Conservation (phyloP, 495 filamentous ascomycete species). For the Penicillium desertorum region DNA sequence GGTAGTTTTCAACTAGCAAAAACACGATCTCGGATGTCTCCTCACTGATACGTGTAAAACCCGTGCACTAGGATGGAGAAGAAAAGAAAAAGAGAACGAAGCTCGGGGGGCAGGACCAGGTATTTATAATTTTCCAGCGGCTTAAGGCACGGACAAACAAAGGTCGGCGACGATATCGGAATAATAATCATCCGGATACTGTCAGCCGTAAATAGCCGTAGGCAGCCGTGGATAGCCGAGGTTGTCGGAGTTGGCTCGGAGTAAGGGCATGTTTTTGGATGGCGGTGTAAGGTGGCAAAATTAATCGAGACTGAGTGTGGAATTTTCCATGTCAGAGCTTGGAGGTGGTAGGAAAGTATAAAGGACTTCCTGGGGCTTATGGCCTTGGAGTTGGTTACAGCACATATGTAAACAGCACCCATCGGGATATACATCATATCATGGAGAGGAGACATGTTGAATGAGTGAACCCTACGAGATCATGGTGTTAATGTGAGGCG, state of each 20-base stretch:
- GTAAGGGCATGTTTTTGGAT: not conserved
- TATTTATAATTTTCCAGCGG: constrained; percentile 22
- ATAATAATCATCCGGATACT: not conserved
- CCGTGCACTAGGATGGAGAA: constrained; percentile 54
- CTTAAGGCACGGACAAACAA: constrained; percentile 32
- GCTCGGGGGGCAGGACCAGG: not conserved
- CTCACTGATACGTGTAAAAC: constrained; percentile 59
- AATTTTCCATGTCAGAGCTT: too few species aligned
- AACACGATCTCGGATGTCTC: constrained; percentile 59
- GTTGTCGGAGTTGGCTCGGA: too few species aligned
- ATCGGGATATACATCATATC: too few species aligned
- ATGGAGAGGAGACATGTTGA: too few species aligned
- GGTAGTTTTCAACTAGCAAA: constrained; percentile 63
- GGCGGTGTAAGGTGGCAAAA: not conserved
- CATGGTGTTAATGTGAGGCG: too few species aligned
- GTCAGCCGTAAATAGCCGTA: too few species aligned
- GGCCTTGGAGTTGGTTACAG: too few species aligned
- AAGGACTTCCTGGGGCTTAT: too few species aligned
- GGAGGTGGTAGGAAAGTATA: too few species aligned
- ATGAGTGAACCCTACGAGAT: too few species aligned
- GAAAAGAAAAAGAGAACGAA: constrained; percentile 39
- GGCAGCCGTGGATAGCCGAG: not conserved
- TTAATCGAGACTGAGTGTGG: too few species aligned
- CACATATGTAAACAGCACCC: too few species aligned
- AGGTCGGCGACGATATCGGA: not conserved